Evolutionary conservation across 805 yeast genomes (phyloP).

Genomic region (Saturnispora sekii): DNA sequence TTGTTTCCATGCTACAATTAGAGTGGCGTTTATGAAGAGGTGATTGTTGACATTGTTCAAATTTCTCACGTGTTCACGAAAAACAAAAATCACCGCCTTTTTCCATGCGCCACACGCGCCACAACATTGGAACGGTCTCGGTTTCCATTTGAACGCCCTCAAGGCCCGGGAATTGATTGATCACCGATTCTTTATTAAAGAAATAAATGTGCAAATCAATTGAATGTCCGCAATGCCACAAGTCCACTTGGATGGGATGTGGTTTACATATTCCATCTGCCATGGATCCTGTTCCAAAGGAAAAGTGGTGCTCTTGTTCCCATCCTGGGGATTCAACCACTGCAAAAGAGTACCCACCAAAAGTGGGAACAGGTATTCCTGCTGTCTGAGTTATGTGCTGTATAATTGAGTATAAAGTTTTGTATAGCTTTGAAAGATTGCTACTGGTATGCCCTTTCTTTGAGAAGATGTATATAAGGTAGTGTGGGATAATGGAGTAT

Average conservation of each 20-base stretch:
- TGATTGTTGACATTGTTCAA: background rate
- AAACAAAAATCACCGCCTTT: background rate
- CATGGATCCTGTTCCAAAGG: conserved; percentile 29
- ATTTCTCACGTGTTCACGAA: conserved; percentile 3
- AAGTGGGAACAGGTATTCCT: conserved; percentile 25
- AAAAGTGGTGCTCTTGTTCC: conserved; percentile 30
- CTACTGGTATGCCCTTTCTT: too few relatives aligned
- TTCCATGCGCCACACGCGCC: background rate
- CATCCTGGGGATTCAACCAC: conserved; percentile 21
- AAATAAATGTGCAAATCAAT: conserved; percentile 29
- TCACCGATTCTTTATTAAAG: background rate
- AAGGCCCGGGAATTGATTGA: too few relatives aligned
- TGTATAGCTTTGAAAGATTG: too few relatives aligned
- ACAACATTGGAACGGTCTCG: background rate
- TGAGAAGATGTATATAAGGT: too few relatives aligned
- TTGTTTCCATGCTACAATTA: background rate
- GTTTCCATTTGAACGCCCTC: too few relatives aligned
- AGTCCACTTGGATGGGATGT: conserved; percentile 36
- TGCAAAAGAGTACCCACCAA: conserved; percentile 29
- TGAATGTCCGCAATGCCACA: conserved; percentile 25
- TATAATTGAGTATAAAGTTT: background rate
- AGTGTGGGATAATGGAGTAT: too few relatives aligned
- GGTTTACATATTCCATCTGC: conserved; percentile 35
- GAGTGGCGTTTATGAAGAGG: background rate
- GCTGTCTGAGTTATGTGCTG: background rate